Percentiles rank a stretch among this genome's conserved stretches.
phyloP scores from a whole-genome alignment of 1,284 basidiomycete species.

The Malassezia globosa region DNA sequence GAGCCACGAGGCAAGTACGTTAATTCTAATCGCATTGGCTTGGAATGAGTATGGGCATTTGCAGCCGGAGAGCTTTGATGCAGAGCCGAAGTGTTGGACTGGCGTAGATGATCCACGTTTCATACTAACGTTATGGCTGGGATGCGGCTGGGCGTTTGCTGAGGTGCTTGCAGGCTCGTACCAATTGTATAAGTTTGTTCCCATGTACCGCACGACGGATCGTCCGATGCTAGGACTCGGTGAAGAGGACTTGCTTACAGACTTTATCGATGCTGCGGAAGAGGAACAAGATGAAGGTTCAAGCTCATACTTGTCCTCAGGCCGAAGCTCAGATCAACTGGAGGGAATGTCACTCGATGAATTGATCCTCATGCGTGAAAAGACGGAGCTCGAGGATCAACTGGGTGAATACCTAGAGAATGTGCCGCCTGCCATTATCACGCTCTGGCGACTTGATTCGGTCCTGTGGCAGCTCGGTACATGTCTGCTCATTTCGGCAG shows the following conservation, averaged over 20 bases:
- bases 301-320: background rate
- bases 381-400: conserved; percentile 29
- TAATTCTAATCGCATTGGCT: conserved; percentile 9
- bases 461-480: conserved; percentile 39
- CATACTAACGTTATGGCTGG: conserved; percentile 13
- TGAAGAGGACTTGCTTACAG: conserved; percentile 12
- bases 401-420: conserved; percentile 32
- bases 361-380: conserved; percentile 14
- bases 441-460: conserved; percentile 38
- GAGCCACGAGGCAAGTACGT: conserved; percentile 4
- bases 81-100: conserved; percentile 1
- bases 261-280: conserved; percentile 2
- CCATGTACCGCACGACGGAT: conserved; percentile 7
- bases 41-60: background rate
- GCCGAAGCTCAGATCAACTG: background rate
- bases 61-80: background rate
- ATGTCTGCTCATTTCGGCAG: conserved; percentile 28
- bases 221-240: background rate
- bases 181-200: conserved; percentile 15
- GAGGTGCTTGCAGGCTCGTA: conserved; percentile 12
- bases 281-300: background rate
- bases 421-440: conserved; percentile 28
- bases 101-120: conserved; percentile 17
- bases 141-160: conserved; percentile 11
- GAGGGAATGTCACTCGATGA: conserved; percentile 13